phyloP scores from a whole-genome alignment of 768 basidiomycete species.

The Boletus bicolor region DNA sequence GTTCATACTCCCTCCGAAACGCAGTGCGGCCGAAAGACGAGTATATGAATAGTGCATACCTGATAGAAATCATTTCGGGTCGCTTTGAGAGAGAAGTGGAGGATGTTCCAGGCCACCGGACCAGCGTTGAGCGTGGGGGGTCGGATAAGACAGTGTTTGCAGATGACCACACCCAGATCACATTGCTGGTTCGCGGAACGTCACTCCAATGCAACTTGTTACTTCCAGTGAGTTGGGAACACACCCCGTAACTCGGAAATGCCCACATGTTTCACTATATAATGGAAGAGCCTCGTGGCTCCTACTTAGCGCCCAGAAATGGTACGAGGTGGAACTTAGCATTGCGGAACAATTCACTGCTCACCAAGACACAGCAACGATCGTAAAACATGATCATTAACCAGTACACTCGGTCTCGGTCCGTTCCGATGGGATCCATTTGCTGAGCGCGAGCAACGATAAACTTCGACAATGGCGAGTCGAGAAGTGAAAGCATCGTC shows the following conservation, averaged over 20 bases:
- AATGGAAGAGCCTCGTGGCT: background rate
- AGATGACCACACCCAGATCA: background rate
- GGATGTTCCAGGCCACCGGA: background rate
- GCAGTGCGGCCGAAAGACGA: background rate
- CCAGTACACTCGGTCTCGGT: too few species aligned
- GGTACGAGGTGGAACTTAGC: too few species aligned
- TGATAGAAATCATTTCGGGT: background rate
- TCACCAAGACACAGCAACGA: too few species aligned
- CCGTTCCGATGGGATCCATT: too few species aligned
- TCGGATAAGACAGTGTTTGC: background rate
- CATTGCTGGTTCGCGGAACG: background rate
- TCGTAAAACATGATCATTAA: too few species aligned
- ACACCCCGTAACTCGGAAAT: background rate
- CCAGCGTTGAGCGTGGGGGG: background rate
- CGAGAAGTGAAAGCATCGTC: too few species aligned
- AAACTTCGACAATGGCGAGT: too few species aligned
- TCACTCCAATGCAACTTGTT: background rate
- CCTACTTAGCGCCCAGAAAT: background rate
- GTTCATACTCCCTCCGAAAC: background rate
- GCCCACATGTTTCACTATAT: background rate
- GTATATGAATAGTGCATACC: background rate
- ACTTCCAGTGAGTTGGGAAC: background rate
- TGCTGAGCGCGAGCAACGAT: too few species aligned
- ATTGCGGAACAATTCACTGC: too few species aligned
- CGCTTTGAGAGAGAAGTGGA: background rate